These are phyloP conservation scores for Phytophthora pini DNA, from an alignment of 352 stramenopile genomes.

Conservation along the genomic window DNA sequence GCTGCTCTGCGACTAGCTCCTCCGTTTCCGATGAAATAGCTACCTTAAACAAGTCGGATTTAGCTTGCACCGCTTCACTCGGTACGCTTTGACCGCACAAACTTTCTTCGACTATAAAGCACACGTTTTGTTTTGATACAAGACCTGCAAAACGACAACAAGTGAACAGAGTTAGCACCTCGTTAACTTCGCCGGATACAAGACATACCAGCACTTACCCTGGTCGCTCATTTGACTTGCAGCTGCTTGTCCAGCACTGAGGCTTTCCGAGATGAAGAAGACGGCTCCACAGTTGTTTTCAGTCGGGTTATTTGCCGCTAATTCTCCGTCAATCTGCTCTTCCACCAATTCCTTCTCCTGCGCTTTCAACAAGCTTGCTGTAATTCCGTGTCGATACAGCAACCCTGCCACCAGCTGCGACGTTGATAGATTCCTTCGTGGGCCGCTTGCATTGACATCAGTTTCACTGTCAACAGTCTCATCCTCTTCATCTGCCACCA, in stretches of 20 bases:
- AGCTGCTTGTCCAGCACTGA: conserved; percentile 9
- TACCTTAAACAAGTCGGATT: conserved; percentile 23
- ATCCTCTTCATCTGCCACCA: conserved; percentile 14
- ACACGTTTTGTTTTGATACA: conserved; percentile 19
- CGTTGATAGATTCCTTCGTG: conserved; percentile 9
- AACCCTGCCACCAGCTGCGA: conserved; percentile 28
- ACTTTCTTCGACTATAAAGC: conserved; percentile 53
- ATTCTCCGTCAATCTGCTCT: conserved; percentile 1
- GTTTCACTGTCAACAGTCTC: background rate
- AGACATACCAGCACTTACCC: conserved; percentile 24
- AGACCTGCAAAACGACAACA: conserved; percentile 20
- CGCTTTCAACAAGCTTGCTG: conserved; percentile 14
- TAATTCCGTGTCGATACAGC: conserved; percentile 48
- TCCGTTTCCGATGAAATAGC: background rate
- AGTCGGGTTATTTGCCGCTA: background rate
- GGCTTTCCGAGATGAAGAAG: conserved; percentile 35
- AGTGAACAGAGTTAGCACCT: background rate
- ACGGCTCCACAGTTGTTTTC: conserved; percentile 13
- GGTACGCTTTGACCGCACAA: conserved; percentile 15
- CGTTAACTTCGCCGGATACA: background rate
- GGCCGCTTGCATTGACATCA: background rate
- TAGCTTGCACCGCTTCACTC: conserved; percentile 18
- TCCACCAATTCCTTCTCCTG: background rate
- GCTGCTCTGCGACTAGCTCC: background rate
- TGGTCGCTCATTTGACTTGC: conserved; percentile 28